A percentile compares a stretch with the other conserved stretches of the same genome.
Evolutionary conservation across 768 basidiomycete genomes (phyloP).

Genomic region (Agrocybe chaxingu): DNA sequence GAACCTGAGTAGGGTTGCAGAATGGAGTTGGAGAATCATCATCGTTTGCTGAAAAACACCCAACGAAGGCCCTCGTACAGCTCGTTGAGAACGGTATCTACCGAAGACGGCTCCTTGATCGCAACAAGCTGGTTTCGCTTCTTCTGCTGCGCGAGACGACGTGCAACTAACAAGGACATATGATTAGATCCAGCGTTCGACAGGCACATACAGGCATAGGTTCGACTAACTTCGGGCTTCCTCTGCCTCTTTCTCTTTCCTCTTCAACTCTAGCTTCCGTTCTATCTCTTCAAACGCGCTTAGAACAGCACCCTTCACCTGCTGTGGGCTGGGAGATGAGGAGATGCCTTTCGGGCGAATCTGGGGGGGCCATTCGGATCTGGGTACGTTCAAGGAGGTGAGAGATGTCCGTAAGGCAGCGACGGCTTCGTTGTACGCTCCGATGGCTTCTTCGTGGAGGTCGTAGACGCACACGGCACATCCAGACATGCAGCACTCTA

Average conservation of each 20-base stretch:
- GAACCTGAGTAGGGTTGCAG: too few species aligned
- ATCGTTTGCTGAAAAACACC: constrained; percentile 48
- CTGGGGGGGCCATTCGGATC: constrained; percentile 61
- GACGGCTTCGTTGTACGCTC: constrained; percentile 57
- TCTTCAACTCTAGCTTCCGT: constrained; percentile 47
- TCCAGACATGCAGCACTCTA: constrained; percentile 95
- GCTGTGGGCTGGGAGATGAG: constrained; percentile 12
- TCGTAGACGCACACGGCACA: constrained; percentile 93
- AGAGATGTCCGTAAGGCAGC: constrained; percentile 49
- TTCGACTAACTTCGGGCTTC: constrained; percentile 21
- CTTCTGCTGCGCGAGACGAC: neutral
- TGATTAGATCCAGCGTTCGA: constrained; percentile 1
- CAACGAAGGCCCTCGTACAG: constrained; percentile 47
- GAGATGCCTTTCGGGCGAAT: constrained; percentile 30
- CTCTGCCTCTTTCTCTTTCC: constrained; percentile 13
- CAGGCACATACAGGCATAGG: neutral
- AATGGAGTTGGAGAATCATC: constrained; percentile 2
- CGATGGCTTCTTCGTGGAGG: constrained; percentile 73
- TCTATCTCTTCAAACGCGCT: constrained; percentile 77
- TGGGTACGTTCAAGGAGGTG: constrained; percentile 41
- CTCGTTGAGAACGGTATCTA: constrained; percentile 13
- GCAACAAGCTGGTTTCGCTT: constrained; percentile 4
- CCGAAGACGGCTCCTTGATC: constrained; percentile 1
- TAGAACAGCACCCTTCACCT: constrained; percentile 36
- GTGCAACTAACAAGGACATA: constrained; percentile 4